Evolutionary conservation across 116 monocot genomes (phyloP).

Genomic region (Phalaenopsis hybrid): DNA sequence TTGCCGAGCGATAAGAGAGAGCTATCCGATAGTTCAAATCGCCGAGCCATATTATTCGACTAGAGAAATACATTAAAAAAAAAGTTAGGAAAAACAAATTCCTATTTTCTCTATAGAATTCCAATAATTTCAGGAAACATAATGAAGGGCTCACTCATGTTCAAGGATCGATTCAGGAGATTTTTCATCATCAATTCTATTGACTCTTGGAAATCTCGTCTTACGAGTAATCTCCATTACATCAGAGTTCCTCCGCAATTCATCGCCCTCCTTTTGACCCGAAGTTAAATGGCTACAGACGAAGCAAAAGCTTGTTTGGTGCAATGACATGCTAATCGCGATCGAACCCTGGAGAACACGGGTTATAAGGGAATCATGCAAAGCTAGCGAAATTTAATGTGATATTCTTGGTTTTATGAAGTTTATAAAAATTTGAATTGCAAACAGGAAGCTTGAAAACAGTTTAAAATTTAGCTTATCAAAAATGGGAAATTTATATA

Average conservation of each 20-base stretch:
- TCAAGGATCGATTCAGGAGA: conserved; percentile 62
- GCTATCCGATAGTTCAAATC: conserved; percentile 75
- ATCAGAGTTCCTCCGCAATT: conserved; percentile 59
- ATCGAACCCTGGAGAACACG: conserved; percentile 53
- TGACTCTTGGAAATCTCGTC: conserved; percentile 51
- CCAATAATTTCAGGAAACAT: background rate
- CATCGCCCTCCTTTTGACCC: conserved; percentile 67
- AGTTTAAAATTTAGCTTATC: too few relatives aligned
- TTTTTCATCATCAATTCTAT: conserved; percentile 37
- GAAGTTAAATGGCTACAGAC: conserved; percentile 66
- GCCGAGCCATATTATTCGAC: conserved; percentile 71
- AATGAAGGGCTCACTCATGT: conserved; percentile 41
- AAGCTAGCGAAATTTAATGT: background rate
- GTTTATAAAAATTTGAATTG: too few relatives aligned
- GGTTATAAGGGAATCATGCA: background rate
- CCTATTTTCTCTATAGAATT: background rate
- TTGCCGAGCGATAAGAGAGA: conserved; percentile 56
- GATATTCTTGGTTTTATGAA: background rate
- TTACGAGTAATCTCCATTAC: conserved; percentile 64
- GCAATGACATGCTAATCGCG: conserved; percentile 66
- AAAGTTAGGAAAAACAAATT: background rate
- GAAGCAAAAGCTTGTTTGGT: conserved; percentile 72
- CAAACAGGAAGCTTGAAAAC: too few relatives aligned
- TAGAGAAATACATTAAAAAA: conserved; percentile 14
- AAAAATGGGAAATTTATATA: too few relatives aligned